Conservation (phyloP, 192 early-diverging fungal species). For the Mortierella claussenii region DNA sequence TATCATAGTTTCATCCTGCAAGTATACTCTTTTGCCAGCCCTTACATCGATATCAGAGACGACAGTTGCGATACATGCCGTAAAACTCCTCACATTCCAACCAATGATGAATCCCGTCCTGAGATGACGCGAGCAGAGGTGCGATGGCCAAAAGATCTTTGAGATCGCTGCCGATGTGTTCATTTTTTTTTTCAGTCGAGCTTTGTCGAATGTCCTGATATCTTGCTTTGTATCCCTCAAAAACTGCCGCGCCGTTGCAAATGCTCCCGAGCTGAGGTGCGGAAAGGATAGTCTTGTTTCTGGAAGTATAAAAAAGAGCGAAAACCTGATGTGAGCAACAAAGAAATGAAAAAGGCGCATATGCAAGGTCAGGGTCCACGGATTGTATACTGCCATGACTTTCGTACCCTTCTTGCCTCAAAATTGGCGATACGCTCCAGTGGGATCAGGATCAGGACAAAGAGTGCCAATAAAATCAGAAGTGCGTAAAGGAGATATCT, state of each 20-base stretch:
- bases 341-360: too few species aligned
- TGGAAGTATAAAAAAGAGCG: too few species aligned
- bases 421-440: slow-evolving; percentile 59
- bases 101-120: slow-evolving; percentile 62
- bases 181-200: slow-evolving; percentile 9
- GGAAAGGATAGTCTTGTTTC: slow-evolving; percentile 58
- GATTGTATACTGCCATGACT: too few species aligned
- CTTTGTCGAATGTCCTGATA: background rate
- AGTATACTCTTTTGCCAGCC: background rate
- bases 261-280: slow-evolving; percentile 60
- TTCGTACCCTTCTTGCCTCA: slow-evolving; percentile 54
- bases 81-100: slow-evolving; percentile 60
- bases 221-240: slow-evolving; percentile 4
- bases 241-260: slow-evolving; percentile 59
- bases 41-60: slow-evolving; percentile 61
- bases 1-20: too few species aligned
- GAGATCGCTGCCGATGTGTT: slow-evolving; percentile 54
- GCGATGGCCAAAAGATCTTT: slow-evolving; percentile 65
- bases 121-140: slow-evolving; percentile 57
- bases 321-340: too few species aligned
- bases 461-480: slow-evolving; percentile 49
- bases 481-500: slow-evolving; percentile 56
- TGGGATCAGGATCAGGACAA: slow-evolving; percentile 56
- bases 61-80: slow-evolving; percentile 62
- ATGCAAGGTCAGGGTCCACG: too few species aligned